A percentile compares a stretch with the other conserved stretches of the same genome.
Evolutionary conservation across 257 asterid species (phyloP).

Genomic region (Haberlea rhodopensis): DNA sequence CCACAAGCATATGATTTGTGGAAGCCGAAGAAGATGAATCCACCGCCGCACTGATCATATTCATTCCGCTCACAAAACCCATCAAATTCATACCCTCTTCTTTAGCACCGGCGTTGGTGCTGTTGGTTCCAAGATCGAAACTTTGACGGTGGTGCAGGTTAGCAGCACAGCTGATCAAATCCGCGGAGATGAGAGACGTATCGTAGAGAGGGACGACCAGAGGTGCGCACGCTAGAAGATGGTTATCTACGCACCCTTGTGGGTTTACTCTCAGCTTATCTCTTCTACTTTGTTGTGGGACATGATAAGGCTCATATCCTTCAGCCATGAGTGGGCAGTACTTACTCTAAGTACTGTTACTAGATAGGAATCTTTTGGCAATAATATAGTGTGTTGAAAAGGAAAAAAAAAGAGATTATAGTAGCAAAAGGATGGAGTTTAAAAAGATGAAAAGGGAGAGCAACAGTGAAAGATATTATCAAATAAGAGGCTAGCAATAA

Average conservation of each 20-base stretch:
- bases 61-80: slow-evolving; percentile 36
- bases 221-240: slow-evolving; percentile 31
- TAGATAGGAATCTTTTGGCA: slow-evolving; percentile 23
- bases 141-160: slow-evolving; percentile 29
- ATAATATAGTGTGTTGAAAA: slow-evolving; percentile 6
- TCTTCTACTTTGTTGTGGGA: slow-evolving; percentile 95
- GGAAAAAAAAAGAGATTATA: slow-evolving; percentile 3
- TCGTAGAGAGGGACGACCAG: slow-evolving; percentile 49
- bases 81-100: slow-evolving; percentile 44
- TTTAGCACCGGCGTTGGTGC: slow-evolving; percentile 29
- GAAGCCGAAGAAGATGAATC: slow-evolving; percentile 6
- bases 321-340: slow-evolving; percentile 69
- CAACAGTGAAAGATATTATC: slow-evolving; percentile 40
- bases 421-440: slow-evolving; percentile 21
- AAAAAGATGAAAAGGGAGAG: slow-evolving; percentile 27
- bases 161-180: slow-evolving; percentile 41
- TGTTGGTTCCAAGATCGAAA: slow-evolving; percentile 16
- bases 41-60: background rate
- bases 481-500: no score
- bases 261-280: slow-evolving; percentile 72
- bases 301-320: slow-evolving; percentile 74
- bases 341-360: slow-evolving; percentile 14
- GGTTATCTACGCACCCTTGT: slow-evolving; percentile 29
- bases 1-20: slow-evolving; percentile 36
- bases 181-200: slow-evolving; percentile 55